Conservation (phyloP, 192 early-diverging fungal species). For the Dissophora ornata region DNA sequence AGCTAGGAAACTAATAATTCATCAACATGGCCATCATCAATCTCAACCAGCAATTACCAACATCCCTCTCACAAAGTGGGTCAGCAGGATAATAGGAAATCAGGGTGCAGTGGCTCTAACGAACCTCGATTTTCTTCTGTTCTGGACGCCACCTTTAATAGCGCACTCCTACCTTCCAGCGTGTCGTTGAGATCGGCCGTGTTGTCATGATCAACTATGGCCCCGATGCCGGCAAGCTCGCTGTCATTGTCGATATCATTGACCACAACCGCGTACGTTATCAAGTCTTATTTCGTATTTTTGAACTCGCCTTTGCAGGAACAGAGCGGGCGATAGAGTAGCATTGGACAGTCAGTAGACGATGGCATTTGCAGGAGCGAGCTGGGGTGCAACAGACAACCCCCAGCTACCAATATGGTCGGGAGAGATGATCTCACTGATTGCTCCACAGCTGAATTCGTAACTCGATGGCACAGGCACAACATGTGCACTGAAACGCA, state of each 20-base stretch:
- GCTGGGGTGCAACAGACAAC: no score
- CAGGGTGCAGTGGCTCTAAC: constrained; percentile 3
- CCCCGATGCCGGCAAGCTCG: constrained; percentile 95
- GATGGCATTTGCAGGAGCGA: no score
- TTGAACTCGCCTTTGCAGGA: no score
- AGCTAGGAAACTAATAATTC: no score
- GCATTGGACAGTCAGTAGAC: no score
- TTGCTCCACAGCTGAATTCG: no score
- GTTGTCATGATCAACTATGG: constrained; percentile 97
- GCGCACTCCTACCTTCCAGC: constrained; percentile 77
- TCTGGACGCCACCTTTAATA: constrained; percentile 8
- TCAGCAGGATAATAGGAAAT: neutral
- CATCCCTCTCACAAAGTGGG: neutral
- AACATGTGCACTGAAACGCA: no score
- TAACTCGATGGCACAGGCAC: no score
- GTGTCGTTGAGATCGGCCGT: constrained; percentile 98
- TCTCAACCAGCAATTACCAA: neutral
- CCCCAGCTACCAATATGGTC: no score
- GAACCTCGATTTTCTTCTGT: neutral
- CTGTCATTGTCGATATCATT: constrained; percentile 98
- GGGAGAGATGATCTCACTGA: no score
- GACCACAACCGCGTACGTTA: constrained; percentile 94
- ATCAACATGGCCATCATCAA: no score
- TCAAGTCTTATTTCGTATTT: neutral
- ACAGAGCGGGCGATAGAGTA: no score